Evolutionary conservation across 129 eudicot species (phyloP).

Genomic region (Lonicera japonica): DNA sequence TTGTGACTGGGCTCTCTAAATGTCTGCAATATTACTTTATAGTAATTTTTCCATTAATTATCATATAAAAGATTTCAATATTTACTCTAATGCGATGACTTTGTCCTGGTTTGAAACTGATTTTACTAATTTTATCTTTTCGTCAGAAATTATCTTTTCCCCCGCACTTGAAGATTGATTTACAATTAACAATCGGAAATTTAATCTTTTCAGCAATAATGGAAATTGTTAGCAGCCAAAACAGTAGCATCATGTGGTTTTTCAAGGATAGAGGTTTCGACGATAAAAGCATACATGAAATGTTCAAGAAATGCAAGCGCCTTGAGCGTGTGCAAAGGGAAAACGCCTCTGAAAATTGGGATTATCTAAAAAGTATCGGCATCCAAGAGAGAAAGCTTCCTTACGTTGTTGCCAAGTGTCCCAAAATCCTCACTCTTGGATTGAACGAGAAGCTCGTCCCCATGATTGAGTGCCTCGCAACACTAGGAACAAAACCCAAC

Average conservation of each 20-base stretch:
- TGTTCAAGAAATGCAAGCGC: constrained; percentile 77
- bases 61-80: too few species aligned
- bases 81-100: too few species aligned
- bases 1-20: too few species aligned
- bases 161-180: neutral
- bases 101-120: too few species aligned
- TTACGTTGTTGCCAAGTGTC: constrained; percentile 65
- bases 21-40: too few species aligned
- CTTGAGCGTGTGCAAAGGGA: constrained; percentile 59
- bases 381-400: constrained; percentile 88
- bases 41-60: too few species aligned
- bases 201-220: constrained; percentile 37
- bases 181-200: neutral
- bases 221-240: constrained; percentile 59
- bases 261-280: constrained; percentile 91
- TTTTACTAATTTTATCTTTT: neutral
- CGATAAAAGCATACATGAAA: constrained; percentile 60
- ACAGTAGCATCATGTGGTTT: constrained; percentile 70
- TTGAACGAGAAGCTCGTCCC: constrained; percentile 76
- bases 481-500: constrained; percentile 63
- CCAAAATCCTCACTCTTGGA: constrained; percentile 72
- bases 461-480: constrained; percentile 71
- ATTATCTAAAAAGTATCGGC: constrained; percentile 75
- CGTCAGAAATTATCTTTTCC: neutral
- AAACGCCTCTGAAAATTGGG: constrained; percentile 71